phyloP scores from a whole-genome alignment of 2,329 filamentous ascomycete species.

The Fusarium beomiforme region DNA sequence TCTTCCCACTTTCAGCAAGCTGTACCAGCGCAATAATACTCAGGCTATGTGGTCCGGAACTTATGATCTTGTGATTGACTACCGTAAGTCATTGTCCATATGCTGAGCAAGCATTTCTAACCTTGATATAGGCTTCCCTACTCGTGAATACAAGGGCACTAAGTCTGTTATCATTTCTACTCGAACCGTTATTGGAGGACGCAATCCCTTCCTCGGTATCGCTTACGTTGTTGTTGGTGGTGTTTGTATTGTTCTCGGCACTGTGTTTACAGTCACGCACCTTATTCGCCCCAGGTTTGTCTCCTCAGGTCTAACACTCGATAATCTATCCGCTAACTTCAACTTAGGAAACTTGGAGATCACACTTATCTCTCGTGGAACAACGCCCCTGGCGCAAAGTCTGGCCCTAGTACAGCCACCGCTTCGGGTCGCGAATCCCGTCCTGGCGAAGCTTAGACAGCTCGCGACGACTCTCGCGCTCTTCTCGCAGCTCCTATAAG shows the following conservation, averaged over 20 bases:
- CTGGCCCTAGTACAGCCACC: constrained; percentile 55
- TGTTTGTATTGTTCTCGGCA: constrained; percentile 88
- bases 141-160: constrained; percentile 80
- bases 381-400: constrained; percentile 60
- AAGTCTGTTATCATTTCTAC: constrained; percentile 93
- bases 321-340: background rate
- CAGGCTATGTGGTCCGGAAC: constrained; percentile 72
- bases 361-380: constrained; percentile 99
- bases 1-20: constrained; percentile 92
- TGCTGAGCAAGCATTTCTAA: constrained; percentile 11
- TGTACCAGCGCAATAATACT: constrained; percentile 84
- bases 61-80: constrained; percentile 80
- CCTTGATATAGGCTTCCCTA: constrained; percentile 75
- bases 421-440: constrained; percentile 67
- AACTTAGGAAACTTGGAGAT: constrained; percentile 89
- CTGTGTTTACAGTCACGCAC: constrained; percentile 89
- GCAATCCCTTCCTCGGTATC: constrained; percentile 95
- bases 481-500: constrained; percentile 26
- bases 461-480: constrained; percentile 42
- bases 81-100: constrained; percentile 68
- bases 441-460: constrained; percentile 54
- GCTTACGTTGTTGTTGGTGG: constrained; percentile 95
- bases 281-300: constrained; percentile 87
- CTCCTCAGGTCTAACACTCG: background rate
- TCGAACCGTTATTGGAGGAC: constrained; percentile 90